Conservation (phyloP, 345 rosid genomes). For the Combretum micranthum region DNA sequence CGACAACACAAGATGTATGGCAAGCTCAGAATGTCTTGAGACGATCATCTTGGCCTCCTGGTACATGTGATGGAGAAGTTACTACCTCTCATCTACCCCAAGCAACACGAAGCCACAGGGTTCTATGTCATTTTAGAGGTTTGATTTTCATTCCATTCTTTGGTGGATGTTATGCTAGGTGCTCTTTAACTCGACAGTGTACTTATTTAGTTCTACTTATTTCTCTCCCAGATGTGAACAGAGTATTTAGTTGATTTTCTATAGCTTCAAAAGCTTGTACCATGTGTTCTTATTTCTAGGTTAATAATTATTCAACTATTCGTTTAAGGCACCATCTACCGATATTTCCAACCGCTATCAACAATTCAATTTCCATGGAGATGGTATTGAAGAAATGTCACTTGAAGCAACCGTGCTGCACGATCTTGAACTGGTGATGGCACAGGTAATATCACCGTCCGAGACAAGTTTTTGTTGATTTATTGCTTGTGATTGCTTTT, state of each 20-base stretch:
- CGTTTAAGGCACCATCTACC: slow-evolving; percentile 20
- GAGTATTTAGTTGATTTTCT: too few species aligned
- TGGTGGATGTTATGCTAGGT: too few species aligned
- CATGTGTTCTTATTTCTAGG: too few species aligned
- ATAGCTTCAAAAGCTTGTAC: too few species aligned
- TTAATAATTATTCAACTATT: slow-evolving; percentile 7
- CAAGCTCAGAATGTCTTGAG: slow-evolving; percentile 26
- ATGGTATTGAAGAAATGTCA: slow-evolving; percentile 25
- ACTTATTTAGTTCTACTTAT: too few species aligned
- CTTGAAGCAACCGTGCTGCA: slow-evolving; percentile 53
- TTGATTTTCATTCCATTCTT: too few species aligned
- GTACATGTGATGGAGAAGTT: slow-evolving; percentile 14
- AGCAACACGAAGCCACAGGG: not conserved
- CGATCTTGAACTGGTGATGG: slow-evolving; percentile 60
- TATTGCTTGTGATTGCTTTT: not conserved
- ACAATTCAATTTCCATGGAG: slow-evolving; percentile 22
- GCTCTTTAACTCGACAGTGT: too few species aligned
- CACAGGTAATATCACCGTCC: slow-evolving; percentile 35
- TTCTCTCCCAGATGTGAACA: too few species aligned
- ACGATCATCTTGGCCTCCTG: slow-evolving; percentile 23
- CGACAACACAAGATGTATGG: slow-evolving; percentile 11
- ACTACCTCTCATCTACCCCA: slow-evolving; percentile 3
- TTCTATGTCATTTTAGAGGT: too few species aligned
- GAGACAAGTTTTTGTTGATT: not conserved
- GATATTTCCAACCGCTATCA: slow-evolving; percentile 16